These are phyloP conservation scores for Kazachstania sp. DNA, from an alignment of 1,139 yeast species.

Conservation along the genomic window DNA sequence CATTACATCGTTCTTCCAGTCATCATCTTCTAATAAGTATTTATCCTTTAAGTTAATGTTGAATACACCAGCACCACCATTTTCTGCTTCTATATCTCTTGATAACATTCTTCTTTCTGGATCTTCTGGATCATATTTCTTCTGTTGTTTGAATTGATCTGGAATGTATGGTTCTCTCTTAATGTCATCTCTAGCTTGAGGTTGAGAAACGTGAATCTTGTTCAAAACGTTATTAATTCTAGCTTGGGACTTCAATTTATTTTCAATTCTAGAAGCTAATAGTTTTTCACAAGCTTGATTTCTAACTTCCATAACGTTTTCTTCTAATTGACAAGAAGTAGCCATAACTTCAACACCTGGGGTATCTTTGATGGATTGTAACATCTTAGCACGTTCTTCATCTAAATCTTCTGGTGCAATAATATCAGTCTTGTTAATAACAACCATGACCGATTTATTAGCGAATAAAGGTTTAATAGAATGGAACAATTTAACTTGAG, in stretches of 20 bases:
- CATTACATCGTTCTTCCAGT: slow-evolving; percentile 95
- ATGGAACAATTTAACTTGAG: slow-evolving; percentile 93
- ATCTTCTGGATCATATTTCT: slow-evolving; percentile 68
- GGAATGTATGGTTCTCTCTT: slow-evolving; percentile 78
- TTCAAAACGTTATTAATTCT: slow-evolving; percentile 83
- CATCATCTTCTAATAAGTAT: slow-evolving; percentile 86
- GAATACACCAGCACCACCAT: slow-evolving; percentile 98
- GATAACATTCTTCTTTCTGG: slow-evolving; percentile 78
- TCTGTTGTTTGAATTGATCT: slow-evolving; percentile 50
- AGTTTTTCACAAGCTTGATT: slow-evolving; percentile 96
- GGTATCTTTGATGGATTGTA: slow-evolving; percentile 51
- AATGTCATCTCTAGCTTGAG: slow-evolving; percentile 79
- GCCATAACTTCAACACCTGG: slow-evolving; percentile 89
- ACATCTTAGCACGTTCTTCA: slow-evolving; percentile 61
- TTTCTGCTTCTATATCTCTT: slow-evolving; percentile 82
- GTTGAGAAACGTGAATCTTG: slow-evolving; percentile 91
- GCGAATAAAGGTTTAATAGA: slow-evolving; percentile 95
- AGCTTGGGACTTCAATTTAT: slow-evolving; percentile 87
- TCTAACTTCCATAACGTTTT: slow-evolving; percentile 90
- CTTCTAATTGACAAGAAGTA: slow-evolving; percentile 90
- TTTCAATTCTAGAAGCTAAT: slow-evolving; percentile 92
- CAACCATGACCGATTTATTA: slow-evolving; percentile 91
- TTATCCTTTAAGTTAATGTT: slow-evolving; percentile 88
- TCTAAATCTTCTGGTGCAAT: slow-evolving; percentile 76
- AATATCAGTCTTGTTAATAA: slow-evolving; percentile 90